Evolutionary conservation across 805 yeast species (phyloP).

Genomic region (Monosporozyma aquatica): DNA sequence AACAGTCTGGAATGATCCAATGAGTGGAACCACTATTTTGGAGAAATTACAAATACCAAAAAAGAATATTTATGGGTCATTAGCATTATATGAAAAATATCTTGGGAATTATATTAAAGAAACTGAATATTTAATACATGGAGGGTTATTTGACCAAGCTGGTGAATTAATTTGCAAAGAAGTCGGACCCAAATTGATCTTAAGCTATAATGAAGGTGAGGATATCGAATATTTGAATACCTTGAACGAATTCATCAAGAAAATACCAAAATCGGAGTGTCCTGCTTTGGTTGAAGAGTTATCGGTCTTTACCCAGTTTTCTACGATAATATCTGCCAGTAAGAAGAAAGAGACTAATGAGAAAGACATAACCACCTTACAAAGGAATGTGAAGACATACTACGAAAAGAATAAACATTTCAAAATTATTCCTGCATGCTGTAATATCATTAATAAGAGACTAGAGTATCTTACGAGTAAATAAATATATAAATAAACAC

Average conservation of each 20-base stretch:
- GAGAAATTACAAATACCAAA: conserved; percentile 42
- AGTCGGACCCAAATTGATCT: conserved; percentile 66
- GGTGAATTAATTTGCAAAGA: conserved; percentile 44
- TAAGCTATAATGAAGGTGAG: conserved; percentile 7
- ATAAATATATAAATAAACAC: neutral
- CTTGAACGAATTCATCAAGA: conserved; percentile 32
- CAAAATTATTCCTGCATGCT: conserved; percentile 38
- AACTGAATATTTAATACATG: conserved; percentile 51
- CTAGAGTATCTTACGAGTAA: conserved; percentile 16
- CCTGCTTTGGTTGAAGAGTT: conserved; percentile 50
- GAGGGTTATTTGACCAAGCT: conserved; percentile 53
- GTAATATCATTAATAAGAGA: conserved; percentile 43
- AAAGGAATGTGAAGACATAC: conserved; percentile 39
- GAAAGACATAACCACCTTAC: conserved; percentile 32
- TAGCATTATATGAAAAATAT: conserved; percentile 47
- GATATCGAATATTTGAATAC: conserved; percentile 35
- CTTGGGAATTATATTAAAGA: conserved; percentile 48
- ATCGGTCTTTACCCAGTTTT: conserved; percentile 46
- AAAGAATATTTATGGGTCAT: conserved; percentile 42
- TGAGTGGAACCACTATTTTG: conserved; percentile 15
- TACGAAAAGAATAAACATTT: conserved; percentile 26
- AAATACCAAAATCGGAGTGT: conserved; percentile 37
- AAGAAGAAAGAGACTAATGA: conserved; percentile 9
- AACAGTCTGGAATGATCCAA: conserved; percentile 7
- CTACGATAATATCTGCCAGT: conserved; percentile 28